Evolutionary conservation across 768 basidiomycete species (phyloP).

Genomic region (Tulasnella sp.): DNA sequence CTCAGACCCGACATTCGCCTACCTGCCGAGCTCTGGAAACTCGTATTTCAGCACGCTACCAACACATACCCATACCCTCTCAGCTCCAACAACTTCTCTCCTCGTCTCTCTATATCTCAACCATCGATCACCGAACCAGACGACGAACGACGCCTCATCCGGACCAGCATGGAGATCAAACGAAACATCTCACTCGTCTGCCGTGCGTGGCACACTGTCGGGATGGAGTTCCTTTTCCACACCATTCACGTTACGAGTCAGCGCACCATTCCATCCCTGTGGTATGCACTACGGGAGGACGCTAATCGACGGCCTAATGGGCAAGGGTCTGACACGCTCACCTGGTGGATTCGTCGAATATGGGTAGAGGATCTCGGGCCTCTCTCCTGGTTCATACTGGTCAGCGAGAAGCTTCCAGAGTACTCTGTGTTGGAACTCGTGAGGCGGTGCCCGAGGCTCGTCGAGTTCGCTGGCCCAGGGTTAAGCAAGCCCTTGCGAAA

Average conservation of each 20-base stretch:
- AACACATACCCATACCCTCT: neutral
- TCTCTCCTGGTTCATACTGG: neutral
- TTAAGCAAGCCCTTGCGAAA: neutral
- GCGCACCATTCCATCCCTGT: neutral
- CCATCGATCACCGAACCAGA: neutral
- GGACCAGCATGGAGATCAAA: neutral
- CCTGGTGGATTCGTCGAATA: neutral
- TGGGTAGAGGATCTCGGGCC: constrained; percentile 6
- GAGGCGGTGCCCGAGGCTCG: neutral
- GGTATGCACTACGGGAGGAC: neutral
- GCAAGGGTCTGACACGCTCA: neutral
- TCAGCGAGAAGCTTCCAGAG: constrained; percentile 9
- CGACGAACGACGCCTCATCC: neutral
- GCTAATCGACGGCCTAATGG: neutral
- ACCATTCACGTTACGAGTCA: neutral
- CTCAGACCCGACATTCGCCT: neutral
- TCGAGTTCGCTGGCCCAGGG: neutral
- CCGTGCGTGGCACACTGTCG: neutral
- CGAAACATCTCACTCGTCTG: constrained; percentile 3
- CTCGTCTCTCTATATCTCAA: neutral
- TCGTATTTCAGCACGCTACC: neutral
- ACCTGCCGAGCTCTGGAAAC: neutral
- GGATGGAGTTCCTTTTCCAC: constrained; percentile 3
- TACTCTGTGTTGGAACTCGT: neutral
- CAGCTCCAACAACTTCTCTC: neutral